A percentile compares a stretch with the other conserved stretches of the same genome.
These are phyloP conservation scores for Vaccinium myrtillus DNA, from an alignment of 148 eudicot species.

Conservation along the genomic window DNA sequence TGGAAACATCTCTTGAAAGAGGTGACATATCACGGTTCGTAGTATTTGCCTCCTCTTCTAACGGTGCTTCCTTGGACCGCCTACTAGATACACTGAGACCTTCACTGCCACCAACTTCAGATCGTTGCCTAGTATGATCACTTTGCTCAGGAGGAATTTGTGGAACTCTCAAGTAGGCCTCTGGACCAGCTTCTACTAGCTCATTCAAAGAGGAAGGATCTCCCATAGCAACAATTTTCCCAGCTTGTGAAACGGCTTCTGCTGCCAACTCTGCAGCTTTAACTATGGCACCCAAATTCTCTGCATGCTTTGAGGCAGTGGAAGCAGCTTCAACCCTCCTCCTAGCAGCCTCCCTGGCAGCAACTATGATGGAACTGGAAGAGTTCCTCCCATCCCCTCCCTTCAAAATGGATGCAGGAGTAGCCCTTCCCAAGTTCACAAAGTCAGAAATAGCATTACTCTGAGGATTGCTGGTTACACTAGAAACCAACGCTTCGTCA, in stretches of 20 bases:
- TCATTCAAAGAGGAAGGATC: slow-evolving; percentile 59
- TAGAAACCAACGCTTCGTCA: slow-evolving; percentile 52
- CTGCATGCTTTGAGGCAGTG: slow-evolving; percentile 86
- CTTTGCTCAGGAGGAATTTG: slow-evolving; percentile 31
- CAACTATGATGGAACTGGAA: slow-evolving; percentile 57
- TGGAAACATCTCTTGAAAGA: slow-evolving; percentile 24
- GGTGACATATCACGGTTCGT: slow-evolving; percentile 21
- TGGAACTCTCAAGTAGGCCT: slow-evolving; percentile 61
- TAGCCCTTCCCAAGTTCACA: slow-evolving; percentile 36
- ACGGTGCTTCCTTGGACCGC: slow-evolving; percentile 25
- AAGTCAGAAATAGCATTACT: slow-evolving; percentile 16
- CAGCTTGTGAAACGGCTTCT: slow-evolving; percentile 85
- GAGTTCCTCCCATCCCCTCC: slow-evolving; percentile 35
- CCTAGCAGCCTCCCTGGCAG: slow-evolving; percentile 84
- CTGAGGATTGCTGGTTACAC: slow-evolving; percentile 20
- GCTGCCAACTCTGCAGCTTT: slow-evolving; percentile 97
- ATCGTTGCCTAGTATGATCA: slow-evolving; percentile 27
- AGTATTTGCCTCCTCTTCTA: slow-evolving; percentile 24
- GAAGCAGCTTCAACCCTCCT: slow-evolving; percentile 87
- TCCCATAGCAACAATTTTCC: slow-evolving; percentile 78
- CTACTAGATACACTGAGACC: slow-evolving; percentile 25
- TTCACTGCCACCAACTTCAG: slow-evolving; percentile 20
- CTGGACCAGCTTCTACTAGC: slow-evolving; percentile 68
- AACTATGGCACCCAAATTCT: slow-evolving; percentile 78
- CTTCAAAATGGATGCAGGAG: slow-evolving; percentile 51